Percentiles rank a stretch among this genome's conserved stretches.
Evolutionary conservation across 225 moss, liverwort and hornwort genomes (phyloP).

Genomic region (Thuidium tamariscinum): DNA sequence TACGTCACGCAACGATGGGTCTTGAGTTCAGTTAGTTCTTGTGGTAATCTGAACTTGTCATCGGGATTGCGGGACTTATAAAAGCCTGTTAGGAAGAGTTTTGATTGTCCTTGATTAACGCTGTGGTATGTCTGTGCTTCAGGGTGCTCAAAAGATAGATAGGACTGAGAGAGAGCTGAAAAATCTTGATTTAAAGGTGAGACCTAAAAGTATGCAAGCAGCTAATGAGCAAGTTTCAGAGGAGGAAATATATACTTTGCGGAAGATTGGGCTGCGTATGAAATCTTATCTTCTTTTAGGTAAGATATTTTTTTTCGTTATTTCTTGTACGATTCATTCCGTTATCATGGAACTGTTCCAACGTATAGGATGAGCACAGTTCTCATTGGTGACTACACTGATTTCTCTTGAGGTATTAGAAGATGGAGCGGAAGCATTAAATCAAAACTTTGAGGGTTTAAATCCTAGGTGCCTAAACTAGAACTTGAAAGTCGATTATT

Average conservation of each 20-base stretch:
- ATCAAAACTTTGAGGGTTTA: background rate
- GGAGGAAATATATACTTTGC: conserved; percentile 69
- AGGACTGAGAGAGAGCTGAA: conserved; percentile 53
- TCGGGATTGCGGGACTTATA: background rate
- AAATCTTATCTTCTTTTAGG: conserved; percentile 84
- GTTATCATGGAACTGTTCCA: background rate
- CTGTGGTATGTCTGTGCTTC: background rate
- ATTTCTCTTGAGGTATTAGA: background rate
- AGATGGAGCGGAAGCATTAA: background rate
- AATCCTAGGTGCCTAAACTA: background rate
- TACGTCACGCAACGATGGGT: background rate
- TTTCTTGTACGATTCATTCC: background rate
- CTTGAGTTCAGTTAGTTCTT: background rate
- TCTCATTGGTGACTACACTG: background rate
- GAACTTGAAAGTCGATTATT: background rate
- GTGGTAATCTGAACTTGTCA: background rate
- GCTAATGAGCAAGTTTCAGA: conserved; percentile 60
- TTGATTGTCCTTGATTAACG: background rate
- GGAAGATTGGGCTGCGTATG: conserved; percentile 86
- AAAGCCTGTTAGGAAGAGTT: background rate
- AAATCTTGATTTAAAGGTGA: conserved; percentile 50
- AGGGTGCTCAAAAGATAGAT: conserved; percentile 62
- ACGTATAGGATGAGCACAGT: background rate
- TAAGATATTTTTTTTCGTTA: background rate
- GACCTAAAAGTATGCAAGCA: conserved; percentile 35